Base-by-base conservation (phyloP, 1,284 basidiomycete species). In the Tranzscheliella williamsii region DNA sequence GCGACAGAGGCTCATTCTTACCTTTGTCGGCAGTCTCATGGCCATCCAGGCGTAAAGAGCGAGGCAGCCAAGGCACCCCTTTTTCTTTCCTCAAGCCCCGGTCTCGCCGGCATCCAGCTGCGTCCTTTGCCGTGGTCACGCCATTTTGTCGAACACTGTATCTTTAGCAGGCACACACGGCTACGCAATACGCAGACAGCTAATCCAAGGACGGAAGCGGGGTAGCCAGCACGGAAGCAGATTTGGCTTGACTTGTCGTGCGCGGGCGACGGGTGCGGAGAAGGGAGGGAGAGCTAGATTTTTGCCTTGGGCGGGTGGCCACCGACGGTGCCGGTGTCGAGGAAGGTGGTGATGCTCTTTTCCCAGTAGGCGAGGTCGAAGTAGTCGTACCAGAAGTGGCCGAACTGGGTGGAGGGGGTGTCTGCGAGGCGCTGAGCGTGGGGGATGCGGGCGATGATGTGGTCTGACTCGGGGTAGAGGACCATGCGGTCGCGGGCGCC, bases 1-100 rank as follows among this genome's bases (percentile, higher is more conserved):
- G 42, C 41, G 68, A 36, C 78, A 52, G 57, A 65, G 65, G 36
- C 67, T 76, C 75, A 81, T 84, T 57, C 79, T 84, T 67, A 84
- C 83, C 3, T 84, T 84, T 67, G 83, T 84, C 20, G 83, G 82
- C 24, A 81, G 80, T 71, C 72, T 82, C 46, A 82, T 64, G 61
- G 42, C 55, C 12, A 58, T 64, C 9, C 51, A 64, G 37, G 36
- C 50, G 7, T 58, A 35, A 31, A n/a, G n/a, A n/a, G n/a, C n/a
- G n/a, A n/a, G n/a, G n/a, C n/a, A n/a, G n/a, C n/a, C n/a, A n/a
- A n/a, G n/a, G n/a, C n/a, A n/a, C n/a, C n/a, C n/a, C n/a, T n/a
- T n/a, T n/a, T n/a, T n/a, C n/a, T n/a, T n/a, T n/a, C n/a, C n/a
- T n/a, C n/a, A n/a, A n/a, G n/a, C n/a, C n/a, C n/a, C n/a, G n/a